Evolutionary conservation across 768 basidiomycete genomes (phyloP).

Genomic region (Lentinula boryana): DNA sequence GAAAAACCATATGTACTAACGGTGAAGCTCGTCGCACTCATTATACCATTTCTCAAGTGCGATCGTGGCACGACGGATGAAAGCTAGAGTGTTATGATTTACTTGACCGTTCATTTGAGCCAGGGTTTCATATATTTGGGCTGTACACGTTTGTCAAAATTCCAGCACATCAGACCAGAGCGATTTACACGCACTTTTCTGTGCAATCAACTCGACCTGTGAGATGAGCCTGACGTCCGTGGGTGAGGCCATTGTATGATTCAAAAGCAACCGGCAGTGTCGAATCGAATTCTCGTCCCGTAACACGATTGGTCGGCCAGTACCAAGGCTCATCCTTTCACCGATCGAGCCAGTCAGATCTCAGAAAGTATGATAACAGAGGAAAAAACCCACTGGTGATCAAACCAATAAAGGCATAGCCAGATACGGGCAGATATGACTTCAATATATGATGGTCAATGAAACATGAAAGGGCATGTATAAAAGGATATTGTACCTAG

Average conservation of each 20-base stretch:
- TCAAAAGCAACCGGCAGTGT: conserved; percentile 75
- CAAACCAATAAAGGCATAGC: conserved; percentile 94
- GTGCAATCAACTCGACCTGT: conserved; percentile 83
- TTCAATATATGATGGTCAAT: conserved; percentile 18
- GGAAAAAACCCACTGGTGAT: conserved; percentile 65
- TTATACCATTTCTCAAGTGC: conserved; percentile 90
- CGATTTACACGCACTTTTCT: conserved; percentile 64
- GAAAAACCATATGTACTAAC: conserved; percentile 29
- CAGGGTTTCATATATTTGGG: conserved; percentile 90
- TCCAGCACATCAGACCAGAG: not conserved
- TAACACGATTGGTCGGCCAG: conserved; percentile 84
- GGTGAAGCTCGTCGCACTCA: conserved; percentile 82
- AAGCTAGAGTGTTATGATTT: conserved; percentile 76
- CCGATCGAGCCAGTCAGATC: not conserved
- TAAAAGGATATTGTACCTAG: conserved; percentile 42
- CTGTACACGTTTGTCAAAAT: conserved; percentile 29
- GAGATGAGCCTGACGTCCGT: conserved; percentile 89
- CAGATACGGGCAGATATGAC: conserved; percentile 92
- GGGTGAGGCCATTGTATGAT: conserved; percentile 81
- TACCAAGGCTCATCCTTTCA: conserved; percentile 82
- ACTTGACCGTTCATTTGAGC: conserved; percentile 83
- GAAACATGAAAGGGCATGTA: not conserved
- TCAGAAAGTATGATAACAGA: conserved; percentile 9
- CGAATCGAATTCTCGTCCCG: conserved; percentile 85
- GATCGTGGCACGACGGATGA: conserved; percentile 80